These are phyloP conservation scores for Glebionis coronaria DNA, from an alignment of 129 eudicot species.

Conservation along the genomic window DNA sequence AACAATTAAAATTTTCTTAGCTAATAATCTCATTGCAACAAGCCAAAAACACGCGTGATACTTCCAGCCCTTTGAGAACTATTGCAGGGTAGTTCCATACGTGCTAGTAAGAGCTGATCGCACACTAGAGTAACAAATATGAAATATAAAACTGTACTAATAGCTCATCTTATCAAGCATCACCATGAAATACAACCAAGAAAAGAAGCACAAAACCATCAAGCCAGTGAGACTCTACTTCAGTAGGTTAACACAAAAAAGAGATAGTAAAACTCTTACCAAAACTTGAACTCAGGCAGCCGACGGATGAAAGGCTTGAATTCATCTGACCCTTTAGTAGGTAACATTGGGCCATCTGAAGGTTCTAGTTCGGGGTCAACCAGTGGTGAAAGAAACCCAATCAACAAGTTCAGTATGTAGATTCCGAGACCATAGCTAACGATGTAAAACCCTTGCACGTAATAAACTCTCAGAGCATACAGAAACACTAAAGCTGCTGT, in stretches of 20 bases:
- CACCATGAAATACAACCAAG: slow-evolving; percentile 11
- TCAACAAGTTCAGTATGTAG: slow-evolving; percentile 84
- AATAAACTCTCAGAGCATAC: slow-evolving; percentile 62
- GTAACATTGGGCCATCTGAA: slow-evolving; percentile 67
- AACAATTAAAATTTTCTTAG: slow-evolving; percentile 5
- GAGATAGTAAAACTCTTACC: slow-evolving; percentile 42
- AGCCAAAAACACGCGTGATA: background rate
- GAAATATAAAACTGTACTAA: background rate
- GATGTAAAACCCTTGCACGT: slow-evolving; percentile 75
- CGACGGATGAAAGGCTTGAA: slow-evolving; percentile 90
- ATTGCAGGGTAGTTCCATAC: background rate
- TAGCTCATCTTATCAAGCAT: slow-evolving; percentile 1
- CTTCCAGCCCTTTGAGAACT: slow-evolving; percentile 1
- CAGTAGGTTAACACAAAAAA: background rate
- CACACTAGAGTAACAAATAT: slow-evolving; percentile 3
- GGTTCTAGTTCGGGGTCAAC: slow-evolving; percentile 91
- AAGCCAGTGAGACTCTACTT: background rate
- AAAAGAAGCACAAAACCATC: slow-evolving; percentile 1
- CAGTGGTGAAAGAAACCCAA: slow-evolving; percentile 88
- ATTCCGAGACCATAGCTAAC: slow-evolving; percentile 83
- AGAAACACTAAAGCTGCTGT: slow-evolving; percentile 49
- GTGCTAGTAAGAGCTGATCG: background rate
- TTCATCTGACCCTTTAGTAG: slow-evolving; percentile 89
- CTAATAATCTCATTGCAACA: background rate
- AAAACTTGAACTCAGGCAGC: slow-evolving; percentile 91